Percentiles rank a stretch among this genome's conserved stretches.
Evolutionary conservation across 2,329 filamentous ascomycete species (phyloP).

Genomic region (Fusarium setosum): DNA sequence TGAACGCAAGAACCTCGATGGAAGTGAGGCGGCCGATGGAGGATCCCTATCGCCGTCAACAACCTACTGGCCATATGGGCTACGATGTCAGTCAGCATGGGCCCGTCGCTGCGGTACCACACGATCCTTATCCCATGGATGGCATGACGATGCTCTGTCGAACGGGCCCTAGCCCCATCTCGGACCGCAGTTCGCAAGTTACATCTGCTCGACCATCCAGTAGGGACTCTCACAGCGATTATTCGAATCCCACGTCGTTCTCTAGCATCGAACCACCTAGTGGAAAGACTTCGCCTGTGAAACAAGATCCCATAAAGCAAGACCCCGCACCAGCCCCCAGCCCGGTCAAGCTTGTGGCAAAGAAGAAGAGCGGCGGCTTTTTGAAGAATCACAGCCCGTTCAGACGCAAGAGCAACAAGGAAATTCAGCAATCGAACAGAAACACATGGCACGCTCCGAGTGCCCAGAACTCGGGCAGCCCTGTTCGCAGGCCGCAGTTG

Average conservation of each 20-base stretch:
- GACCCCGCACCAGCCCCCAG: slow-evolving; percentile 40
- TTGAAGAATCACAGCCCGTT: slow-evolving; percentile 96
- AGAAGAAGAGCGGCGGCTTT: slow-evolving; percentile 85
- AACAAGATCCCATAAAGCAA: slow-evolving; percentile 60
- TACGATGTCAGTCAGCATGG: slow-evolving; percentile 66
- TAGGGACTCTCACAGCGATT: slow-evolving; percentile 90
- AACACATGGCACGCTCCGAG: slow-evolving; percentile 69
- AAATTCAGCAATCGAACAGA: slow-evolving; percentile 61
- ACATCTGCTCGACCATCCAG: slow-evolving; percentile 81
- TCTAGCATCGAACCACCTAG: slow-evolving; percentile 86
- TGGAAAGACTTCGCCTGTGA: slow-evolving; percentile 78
- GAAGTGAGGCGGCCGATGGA: slow-evolving; percentile 40
- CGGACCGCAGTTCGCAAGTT: slow-evolving; percentile 63
- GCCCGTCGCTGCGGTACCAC: slow-evolving; percentile 77
- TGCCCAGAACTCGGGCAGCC: slow-evolving; percentile 42
- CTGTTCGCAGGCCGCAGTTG: slow-evolving; percentile 52
- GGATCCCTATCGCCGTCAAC: slow-evolving; percentile 39
- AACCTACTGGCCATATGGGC: slow-evolving; percentile 31
- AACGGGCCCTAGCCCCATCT: slow-evolving; percentile 73
- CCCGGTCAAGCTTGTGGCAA: slow-evolving; percentile 74
- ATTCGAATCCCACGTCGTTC: slow-evolving; percentile 88
- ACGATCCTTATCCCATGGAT: slow-evolving; percentile 93
- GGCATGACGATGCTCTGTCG: slow-evolving; percentile 98
- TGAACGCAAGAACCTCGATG: slow-evolving; percentile 34
- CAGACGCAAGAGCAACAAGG: slow-evolving; percentile 89